Evolutionary conservation across 2,329 filamentous ascomycete genomes (phyloP), one percentile per base, ranked within the genome.

Genomic region (Raffaelea albimanens): DNA sequence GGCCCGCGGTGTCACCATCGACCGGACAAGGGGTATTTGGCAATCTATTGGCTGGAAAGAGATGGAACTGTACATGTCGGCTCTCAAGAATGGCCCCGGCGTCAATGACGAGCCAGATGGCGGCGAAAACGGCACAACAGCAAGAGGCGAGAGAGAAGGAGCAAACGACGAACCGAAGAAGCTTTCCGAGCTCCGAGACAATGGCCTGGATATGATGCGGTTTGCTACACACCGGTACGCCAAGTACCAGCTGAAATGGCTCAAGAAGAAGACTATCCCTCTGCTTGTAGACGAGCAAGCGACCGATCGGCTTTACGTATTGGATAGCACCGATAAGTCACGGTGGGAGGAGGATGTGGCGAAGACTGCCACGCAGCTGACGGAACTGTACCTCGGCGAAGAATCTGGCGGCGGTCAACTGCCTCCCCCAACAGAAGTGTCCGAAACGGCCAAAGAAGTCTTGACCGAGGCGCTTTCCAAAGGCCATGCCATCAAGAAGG

Each of bases 11-110:
- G 63, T 70, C 2, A 54, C 63, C 0, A 65, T 93, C 2, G 88
- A 97, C 59, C 74, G 80, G 54, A 85, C 78, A 1, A 80, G 82
- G 46, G 94, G 93, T 0, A 94, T 98, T 40, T 98, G 91, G 89
- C 85, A 95, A 46, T 93, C 90, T 1, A 98, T 98, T 52, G 93
- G 93, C 1, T 96, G 89, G 66, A 96, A 94, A 61, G 88, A 98
- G 60, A 85, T 97, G 59, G 76, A 85, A 49, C 73, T 78, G 0
- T 95, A 89, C 58, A 67, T 90, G 21, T 39, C 25, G 19, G 53
- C 54, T n/a, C n/a, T n/a, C n/a, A n/a, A n/a, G n/a, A n/a, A n/a
- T n/a, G n/a, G n/a, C n/a, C n/a, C n/a, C n/a, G n/a, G n/a, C n/a
- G n/a, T n/a, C n/a, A n/a, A n/a, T n/a, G n/a, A n/a, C 7, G 39